Conservation (phyloP, 2,329 filamentous ascomycete genomes). For the Talaromyces amestolkiae region DNA sequence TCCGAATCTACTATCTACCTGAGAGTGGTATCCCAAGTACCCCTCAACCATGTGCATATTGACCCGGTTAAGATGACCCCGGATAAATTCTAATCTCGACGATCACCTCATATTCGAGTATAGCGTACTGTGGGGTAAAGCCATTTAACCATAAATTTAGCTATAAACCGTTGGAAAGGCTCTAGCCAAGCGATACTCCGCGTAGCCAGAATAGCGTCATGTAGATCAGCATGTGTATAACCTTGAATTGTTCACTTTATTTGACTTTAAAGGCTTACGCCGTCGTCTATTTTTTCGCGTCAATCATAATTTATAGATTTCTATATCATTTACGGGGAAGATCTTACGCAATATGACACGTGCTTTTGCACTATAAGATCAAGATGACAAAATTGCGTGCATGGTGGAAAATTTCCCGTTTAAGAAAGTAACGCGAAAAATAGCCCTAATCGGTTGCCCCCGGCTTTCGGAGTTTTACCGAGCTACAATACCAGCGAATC, state of each 20-base stretch:
- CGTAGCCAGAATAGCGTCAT: background rate
- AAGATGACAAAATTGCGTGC: background rate
- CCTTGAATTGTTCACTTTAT: background rate
- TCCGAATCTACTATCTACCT: background rate
- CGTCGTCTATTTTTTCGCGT: background rate
- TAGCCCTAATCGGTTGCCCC: conserved; percentile 9
- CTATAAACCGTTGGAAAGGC: background rate
- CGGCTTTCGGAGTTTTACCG: conserved; percentile 6
- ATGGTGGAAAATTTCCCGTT: conserved; percentile 13
- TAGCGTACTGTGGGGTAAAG: background rate
- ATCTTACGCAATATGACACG: background rate
- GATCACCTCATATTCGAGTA: background rate
- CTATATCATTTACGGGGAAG: background rate
- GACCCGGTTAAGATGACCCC: background rate
- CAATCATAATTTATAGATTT: background rate
- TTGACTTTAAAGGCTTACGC: background rate
- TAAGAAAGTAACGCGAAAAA: background rate
- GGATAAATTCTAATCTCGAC: background rate
- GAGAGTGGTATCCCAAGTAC: background rate
- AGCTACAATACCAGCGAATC: background rate
- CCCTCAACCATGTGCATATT: background rate
- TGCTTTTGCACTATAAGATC: background rate
- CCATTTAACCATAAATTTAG: background rate
- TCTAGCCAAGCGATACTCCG: conserved; percentile 12
- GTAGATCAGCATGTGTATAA: background rate